Base-by-base conservation (phyloP, 495 filamentous ascomycete genomes). In the Tuber calosporum region DNA sequence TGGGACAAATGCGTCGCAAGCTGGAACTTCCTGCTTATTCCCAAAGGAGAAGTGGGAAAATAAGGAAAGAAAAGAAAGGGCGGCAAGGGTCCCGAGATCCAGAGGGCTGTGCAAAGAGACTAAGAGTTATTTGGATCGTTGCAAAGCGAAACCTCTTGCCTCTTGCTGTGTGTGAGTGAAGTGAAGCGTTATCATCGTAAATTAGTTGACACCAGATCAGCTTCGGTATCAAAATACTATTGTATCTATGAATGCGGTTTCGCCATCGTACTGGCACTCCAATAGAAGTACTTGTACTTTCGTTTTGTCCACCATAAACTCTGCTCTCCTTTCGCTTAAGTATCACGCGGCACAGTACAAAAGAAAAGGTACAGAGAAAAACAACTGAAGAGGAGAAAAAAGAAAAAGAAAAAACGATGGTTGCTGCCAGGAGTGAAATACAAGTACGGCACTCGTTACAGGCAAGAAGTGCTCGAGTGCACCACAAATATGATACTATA, bases 101-200 rank as follows among this genome's bases (percentile, higher is more conserved):
- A 78, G 74, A 75, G 79, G 66, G 74, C 67, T 76, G 53, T 74
- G 76, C 76, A 74, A 74, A 77, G n/a, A n/a, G n/a, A 19, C 39
- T 40, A 9, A 6, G 17, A 62, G 53, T 6, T 34, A 62, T 62
- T 34, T 62, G 3, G 26, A 62, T 62, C 3, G 53, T 62, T 62
- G 11, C 13, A 62, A 34, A 62, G 53, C 26, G 13, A 62, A 17
- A 62, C 13, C 53, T n/a, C 30, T 30, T 13, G 26, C 26, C 19
- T n/a, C n/a, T n/a, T n/a, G n/a, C n/a, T n/a, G n/a, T n/a, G n/a
- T n/a, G n/a, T n/a, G n/a, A n/a, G 53, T 19, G 13, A 34, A 30
- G 26, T 62, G 53, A 34, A 62, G 53, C 26, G 13, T 62, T 62
- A 19, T 34, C 34, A 62, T 34, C 26, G 53, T 30, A n/a, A n/a